Conservation (phyloP, 1,139 yeast species). For the Pichia sp. region DNA sequence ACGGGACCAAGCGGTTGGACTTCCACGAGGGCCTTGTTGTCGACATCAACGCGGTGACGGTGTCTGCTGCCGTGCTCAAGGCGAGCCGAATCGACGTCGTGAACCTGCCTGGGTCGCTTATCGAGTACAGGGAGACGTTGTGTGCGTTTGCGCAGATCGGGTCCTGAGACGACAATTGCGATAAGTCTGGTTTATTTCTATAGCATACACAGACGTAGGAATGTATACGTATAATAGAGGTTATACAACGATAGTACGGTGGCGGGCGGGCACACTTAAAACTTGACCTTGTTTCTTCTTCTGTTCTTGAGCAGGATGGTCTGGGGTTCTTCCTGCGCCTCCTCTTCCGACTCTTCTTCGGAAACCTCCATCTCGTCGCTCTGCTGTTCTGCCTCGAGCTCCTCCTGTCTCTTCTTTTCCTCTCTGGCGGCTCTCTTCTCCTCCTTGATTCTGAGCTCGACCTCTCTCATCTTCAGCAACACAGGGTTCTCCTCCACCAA, state of each 20-base stretch:
- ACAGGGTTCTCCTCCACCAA: constrained; percentile 86
- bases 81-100: neutral
- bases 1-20: neutral
- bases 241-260: too few species aligned
- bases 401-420: constrained; percentile 35
- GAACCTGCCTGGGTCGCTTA: constrained; percentile 8
- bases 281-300: constrained; percentile 36
- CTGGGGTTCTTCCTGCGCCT: constrained; percentile 55
- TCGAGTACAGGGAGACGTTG: constrained; percentile 4
- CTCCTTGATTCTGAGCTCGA: constrained; percentile 77
- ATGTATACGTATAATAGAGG: too few species aligned
- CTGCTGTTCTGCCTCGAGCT: constrained; percentile 36
- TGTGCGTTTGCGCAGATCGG: neutral
- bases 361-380: constrained; percentile 36
- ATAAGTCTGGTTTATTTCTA: neutral
- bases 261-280: constrained; percentile 16
- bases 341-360: constrained; percentile 40
- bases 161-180: neutral
- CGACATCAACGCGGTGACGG: constrained; percentile 6
- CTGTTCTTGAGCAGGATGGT: constrained; percentile 75
- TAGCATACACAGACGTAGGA: too few species aligned
- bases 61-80: neutral
- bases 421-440: constrained; percentile 60
- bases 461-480: constrained; percentile 85
- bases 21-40: constrained; percentile 10